Percentiles rank a stretch among this genome's conserved stretches.
These are phyloP conservation scores for Gracilaria vermiculophylla DNA, from an alignment of 23 red algal genomes.

Conservation along the genomic window DNA sequence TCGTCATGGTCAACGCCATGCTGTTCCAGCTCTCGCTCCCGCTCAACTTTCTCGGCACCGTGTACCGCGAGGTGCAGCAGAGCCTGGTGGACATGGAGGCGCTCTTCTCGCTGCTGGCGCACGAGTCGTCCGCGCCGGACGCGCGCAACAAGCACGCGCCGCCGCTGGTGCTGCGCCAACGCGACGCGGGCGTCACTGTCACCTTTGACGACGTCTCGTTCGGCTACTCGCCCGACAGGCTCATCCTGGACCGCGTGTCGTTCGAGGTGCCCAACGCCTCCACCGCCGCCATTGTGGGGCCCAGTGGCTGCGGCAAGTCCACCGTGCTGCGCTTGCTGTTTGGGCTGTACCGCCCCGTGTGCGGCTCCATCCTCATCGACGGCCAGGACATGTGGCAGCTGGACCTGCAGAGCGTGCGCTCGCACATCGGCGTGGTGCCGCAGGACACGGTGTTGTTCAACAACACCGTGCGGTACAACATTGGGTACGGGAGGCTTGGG, in stretches of 20 bases:
- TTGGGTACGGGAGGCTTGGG: conserved; percentile 79
- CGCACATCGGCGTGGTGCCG: conserved; percentile 82
- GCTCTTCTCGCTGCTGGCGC: conserved; percentile 80
- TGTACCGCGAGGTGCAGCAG: conserved; percentile 96
- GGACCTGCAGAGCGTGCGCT: conserved; percentile 65
- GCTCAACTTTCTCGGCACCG: conserved; percentile 97
- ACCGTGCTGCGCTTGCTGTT: conserved; percentile 88
- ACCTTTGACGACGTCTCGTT: conserved; percentile 83
- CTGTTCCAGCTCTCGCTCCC: conserved; percentile 95
- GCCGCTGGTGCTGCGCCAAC: conserved; percentile 37
- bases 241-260: conserved; percentile 68
- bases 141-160: background rate
- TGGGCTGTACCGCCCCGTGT: conserved; percentile 69
- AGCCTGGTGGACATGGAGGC: conserved; percentile 98
- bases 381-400: conserved; percentile 89
- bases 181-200: conserved; percentile 24
- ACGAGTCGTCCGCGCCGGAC: background rate
- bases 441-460: conserved; percentile 99
- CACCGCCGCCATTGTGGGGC: conserved; percentile 84
- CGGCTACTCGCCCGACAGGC: conserved; percentile 38
- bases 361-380: conserved; percentile 79
- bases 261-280: conserved; percentile 77
- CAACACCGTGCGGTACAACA: conserved; percentile 91
- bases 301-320: conserved; percentile 90
- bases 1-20: conserved; percentile 98